Conservation (phyloP, 495 filamentous ascomycete species). For the Hypomontagnella monticulosa region DNA sequence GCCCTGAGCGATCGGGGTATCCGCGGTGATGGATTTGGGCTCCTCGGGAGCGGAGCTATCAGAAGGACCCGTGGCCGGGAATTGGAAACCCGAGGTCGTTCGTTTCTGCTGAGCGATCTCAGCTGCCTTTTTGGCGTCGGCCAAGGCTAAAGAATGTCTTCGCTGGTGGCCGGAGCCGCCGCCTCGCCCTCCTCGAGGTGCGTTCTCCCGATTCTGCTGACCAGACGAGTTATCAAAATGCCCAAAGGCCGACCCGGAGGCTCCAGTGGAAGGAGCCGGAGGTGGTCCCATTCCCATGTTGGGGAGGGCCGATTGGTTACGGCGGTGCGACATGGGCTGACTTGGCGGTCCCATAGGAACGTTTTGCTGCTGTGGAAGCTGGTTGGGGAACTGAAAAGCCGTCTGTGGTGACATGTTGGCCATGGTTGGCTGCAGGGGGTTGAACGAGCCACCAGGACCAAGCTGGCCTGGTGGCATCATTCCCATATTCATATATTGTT, state of each 20-base stretch:
- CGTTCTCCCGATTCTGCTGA: constrained; percentile 74
- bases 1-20: constrained; percentile 60
- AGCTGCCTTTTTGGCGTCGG: constrained; percentile 97
- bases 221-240: constrained; percentile 73
- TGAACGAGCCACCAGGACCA: constrained; percentile 71
- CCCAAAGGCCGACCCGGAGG: constrained; percentile 82
- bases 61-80: constrained; percentile 79
- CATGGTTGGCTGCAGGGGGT: constrained; percentile 70
- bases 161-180: constrained; percentile 85
- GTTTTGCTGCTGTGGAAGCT: constrained; percentile 74
- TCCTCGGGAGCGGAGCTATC: constrained; percentile 61
- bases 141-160: constrained; percentile 92
- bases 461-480: constrained; percentile 88
- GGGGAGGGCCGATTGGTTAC: constrained; percentile 96
- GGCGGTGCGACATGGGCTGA: constrained; percentile 86
- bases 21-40: constrained; percentile 53
- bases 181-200: constrained; percentile 80
- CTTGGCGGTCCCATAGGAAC: constrained; percentile 78
- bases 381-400: constrained; percentile 90
- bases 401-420: constrained; percentile 83
- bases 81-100: constrained; percentile 93
- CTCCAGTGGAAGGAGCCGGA: constrained; percentile 94
- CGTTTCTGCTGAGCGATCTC: constrained; percentile 97
- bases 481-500: constrained; percentile 97
- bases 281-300: constrained; percentile 94